Conservation (phyloP, 1,139 yeast species). For the Pichia cactophila region DNA sequence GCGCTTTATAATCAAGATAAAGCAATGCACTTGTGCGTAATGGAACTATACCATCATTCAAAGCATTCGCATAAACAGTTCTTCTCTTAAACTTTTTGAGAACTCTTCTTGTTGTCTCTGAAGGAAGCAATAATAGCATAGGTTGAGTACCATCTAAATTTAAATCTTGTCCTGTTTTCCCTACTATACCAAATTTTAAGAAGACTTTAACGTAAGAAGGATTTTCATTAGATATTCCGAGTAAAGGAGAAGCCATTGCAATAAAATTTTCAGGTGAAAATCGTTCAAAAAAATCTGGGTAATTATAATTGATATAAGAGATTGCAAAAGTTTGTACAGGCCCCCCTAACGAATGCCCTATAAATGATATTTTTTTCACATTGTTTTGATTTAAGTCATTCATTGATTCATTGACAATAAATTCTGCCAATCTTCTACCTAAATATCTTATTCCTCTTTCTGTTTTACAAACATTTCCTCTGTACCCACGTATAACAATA, state of each 20-base stretch:
- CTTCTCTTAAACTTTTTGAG: slow-evolving; percentile 58
- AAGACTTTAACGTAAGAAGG: slow-evolving; percentile 83
- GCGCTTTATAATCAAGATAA: slow-evolving; percentile 67
- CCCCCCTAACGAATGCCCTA: slow-evolving; percentile 94
- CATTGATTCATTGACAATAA: slow-evolving; percentile 52
- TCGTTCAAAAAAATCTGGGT: slow-evolving; percentile 57
- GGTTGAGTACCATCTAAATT: slow-evolving; percentile 62
- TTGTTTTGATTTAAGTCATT: slow-evolving; percentile 18
- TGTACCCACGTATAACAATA: slow-evolving; percentile 71
- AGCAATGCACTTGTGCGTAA: slow-evolving; percentile 77
- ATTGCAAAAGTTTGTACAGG: slow-evolving; percentile 84
- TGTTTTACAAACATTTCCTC: slow-evolving; percentile 81
- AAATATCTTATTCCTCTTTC: slow-evolving; percentile 84
- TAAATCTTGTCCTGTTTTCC: slow-evolving; percentile 88
- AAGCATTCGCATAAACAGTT: slow-evolving; percentile 69
- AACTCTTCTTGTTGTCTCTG: slow-evolving; percentile 70
- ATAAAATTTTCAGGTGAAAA: slow-evolving; percentile 76
- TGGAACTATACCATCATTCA: slow-evolving; percentile 90
- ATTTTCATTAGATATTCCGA: slow-evolving; percentile 82
- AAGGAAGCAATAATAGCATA: slow-evolving; percentile 62
- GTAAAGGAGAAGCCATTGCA: slow-evolving; percentile 77
- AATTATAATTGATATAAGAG: slow-evolving; percentile 65
- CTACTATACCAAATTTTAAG: slow-evolving; percentile 81
- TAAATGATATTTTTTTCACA: slow-evolving; percentile 64
- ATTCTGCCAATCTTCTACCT: slow-evolving; percentile 78